phyloP scores from a whole-genome alignment of 2,329 filamentous ascomycete species.

The Clathrospora elynae region DNA sequence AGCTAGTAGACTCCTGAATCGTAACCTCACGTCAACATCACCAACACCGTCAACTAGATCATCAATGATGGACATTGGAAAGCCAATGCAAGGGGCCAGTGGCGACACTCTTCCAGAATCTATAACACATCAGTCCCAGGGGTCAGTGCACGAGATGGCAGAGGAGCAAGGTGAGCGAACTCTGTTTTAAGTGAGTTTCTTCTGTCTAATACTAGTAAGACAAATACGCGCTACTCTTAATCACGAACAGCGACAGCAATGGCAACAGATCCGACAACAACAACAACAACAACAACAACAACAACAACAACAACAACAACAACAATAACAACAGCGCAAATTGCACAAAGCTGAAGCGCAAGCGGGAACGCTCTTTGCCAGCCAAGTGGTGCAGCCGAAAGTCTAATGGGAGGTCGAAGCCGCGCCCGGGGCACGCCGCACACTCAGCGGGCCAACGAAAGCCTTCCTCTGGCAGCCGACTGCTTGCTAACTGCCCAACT shows the following conservation, averaged over 20 bases:
- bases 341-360: no score
- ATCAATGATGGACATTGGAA: slow-evolving; percentile 7
- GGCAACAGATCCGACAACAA: neutral
- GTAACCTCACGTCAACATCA: neutral
- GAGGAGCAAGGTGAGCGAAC: slow-evolving; percentile 9
- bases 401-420: slow-evolving; percentile 1
- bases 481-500: neutral
- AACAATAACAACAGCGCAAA: neutral
- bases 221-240: neutral
- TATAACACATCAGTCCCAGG: slow-evolving; percentile 7
- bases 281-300: neutral
- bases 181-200: slow-evolving; percentile 7
- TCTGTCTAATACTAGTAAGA: slow-evolving; percentile 8
- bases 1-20: slow-evolving; percentile 7
- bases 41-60: slow-evolving; percentile 10
- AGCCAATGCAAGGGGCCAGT: slow-evolving; percentile 2
- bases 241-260: neutral
- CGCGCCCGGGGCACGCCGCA: neutral
- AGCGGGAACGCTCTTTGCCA: slow-evolving; percentile 5
- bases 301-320: neutral
- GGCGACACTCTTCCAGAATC: slow-evolving; percentile 6
- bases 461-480: slow-evolving; percentile 1
- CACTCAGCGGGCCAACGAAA: slow-evolving; percentile 1
- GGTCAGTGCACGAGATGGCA: slow-evolving; percentile 4
- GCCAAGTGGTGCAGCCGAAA: slow-evolving; percentile 1